phyloP scores from a whole-genome alignment of 1,284 basidiomycete genomes.

The Anthracocystis setariae region DNA sequence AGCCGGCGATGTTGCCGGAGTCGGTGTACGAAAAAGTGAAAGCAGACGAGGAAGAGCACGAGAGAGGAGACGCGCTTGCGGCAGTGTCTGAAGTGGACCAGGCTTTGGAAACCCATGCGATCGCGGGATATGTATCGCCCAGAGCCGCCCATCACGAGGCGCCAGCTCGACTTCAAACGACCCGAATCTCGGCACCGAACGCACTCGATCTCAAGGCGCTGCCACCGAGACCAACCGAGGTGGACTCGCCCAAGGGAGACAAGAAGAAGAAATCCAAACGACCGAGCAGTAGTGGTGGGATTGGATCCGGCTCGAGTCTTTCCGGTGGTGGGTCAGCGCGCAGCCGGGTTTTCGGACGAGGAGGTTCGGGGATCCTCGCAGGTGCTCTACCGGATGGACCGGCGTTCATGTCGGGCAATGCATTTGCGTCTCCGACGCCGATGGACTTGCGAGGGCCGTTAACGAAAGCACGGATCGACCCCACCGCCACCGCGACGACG shows the following conservation, averaged over 20 bases:
- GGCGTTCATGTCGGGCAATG: constrained; percentile 23
- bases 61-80: background rate
- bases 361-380: constrained; percentile 7
- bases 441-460: constrained; percentile 11
- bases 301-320: background rate
- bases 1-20: constrained; percentile 9
- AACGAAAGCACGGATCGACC: constrained; percentile 5
- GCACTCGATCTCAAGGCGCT: background rate
- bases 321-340: background rate
- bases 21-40: background rate
- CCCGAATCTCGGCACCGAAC: constrained; percentile 14
- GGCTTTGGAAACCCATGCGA: constrained; percentile 1
- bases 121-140: constrained; percentile 5
- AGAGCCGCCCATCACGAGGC: constrained; percentile 35
- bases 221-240: background rate
- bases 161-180: constrained; percentile 39
- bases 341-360: constrained; percentile 17
- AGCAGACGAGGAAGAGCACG: background rate
- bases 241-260: background rate
- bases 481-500: background rate
- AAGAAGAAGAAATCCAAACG: constrained; percentile 27
- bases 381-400: constrained; percentile 21
- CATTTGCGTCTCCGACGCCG: constrained; percentile 13
- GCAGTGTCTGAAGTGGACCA: background rate
- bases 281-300: constrained; percentile 36